A percentile compares a stretch with the other conserved stretches of the same genome.
Conservation (phyloP, 1,139 yeast species). For the Pichia sp. region DNA sequence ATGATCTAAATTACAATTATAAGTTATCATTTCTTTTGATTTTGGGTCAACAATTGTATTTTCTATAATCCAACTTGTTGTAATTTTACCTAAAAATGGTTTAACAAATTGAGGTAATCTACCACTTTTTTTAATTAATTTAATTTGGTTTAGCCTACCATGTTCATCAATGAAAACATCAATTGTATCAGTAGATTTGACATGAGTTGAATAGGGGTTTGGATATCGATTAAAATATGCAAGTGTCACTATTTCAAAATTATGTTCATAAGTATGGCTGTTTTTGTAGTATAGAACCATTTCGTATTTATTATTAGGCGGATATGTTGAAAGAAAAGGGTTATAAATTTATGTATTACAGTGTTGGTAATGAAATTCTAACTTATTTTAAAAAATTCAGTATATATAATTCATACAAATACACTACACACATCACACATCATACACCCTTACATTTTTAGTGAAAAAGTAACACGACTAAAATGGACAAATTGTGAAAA, state of each 20-base stretch:
- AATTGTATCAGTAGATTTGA: slow-evolving; percentile 74
- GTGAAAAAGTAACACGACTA: too few species aligned
- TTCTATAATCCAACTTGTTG: slow-evolving; percentile 83
- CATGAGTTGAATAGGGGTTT: slow-evolving; percentile 88
- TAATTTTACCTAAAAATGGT: slow-evolving; percentile 67
- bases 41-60: slow-evolving; percentile 68
- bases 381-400: too few species aligned
- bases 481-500: too few species aligned
- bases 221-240: slow-evolving; percentile 86
- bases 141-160: slow-evolving; percentile 67
- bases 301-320: too few species aligned
- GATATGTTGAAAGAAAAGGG: too few species aligned
- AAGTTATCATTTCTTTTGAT: slow-evolving; percentile 51
- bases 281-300: slow-evolving; percentile 68
- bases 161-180: slow-evolving; percentile 50
- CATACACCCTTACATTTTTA: too few species aligned
- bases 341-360: too few species aligned
- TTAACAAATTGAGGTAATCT: slow-evolving; percentile 73
- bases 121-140: slow-evolving; percentile 74
- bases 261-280: slow-evolving; percentile 50
- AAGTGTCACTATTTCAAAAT: slow-evolving; percentile 66
- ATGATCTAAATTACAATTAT: slow-evolving; percentile 84
- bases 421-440: too few species aligned
- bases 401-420: too few species aligned
- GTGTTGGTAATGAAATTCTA: too few species aligned